Evolutionary conservation across 2,329 filamentous ascomycete species (phyloP).

Genomic region (Penicillium sp.): DNA sequence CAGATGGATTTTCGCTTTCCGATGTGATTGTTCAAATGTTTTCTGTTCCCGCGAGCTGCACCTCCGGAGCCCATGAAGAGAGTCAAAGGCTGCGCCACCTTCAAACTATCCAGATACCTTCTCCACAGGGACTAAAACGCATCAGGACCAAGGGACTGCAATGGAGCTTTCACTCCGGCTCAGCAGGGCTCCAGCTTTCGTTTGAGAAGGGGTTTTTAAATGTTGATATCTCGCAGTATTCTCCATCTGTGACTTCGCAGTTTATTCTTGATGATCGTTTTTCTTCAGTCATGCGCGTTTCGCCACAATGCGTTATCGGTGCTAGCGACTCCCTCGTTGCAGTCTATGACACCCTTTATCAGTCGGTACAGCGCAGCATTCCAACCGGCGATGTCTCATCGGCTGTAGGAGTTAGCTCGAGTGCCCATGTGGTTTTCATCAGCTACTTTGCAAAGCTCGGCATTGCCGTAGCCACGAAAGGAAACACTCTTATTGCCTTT

Average conservation of each 20-base stretch:
- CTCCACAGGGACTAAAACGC: constrained; percentile 24
- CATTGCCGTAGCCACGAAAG: constrained; percentile 39
- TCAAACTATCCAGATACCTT: constrained; percentile 33
- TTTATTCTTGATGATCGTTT: constrained; percentile 37
- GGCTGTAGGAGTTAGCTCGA: constrained; percentile 16
- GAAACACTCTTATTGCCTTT: constrained; percentile 41
- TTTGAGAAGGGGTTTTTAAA: constrained; percentile 38
- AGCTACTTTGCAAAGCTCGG: constrained; percentile 43
- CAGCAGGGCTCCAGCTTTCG: constrained; percentile 37
- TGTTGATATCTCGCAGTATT: constrained; percentile 42
- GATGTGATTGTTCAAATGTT: constrained; percentile 39
- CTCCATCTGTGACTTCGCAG: constrained; percentile 35
- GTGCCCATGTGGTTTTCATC: constrained; percentile 34
- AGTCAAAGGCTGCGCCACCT: constrained; percentile 36
- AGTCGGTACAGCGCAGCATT: constrained; percentile 42
- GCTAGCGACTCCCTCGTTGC: constrained; percentile 40
- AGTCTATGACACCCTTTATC: constrained; percentile 45
- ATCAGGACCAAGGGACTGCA: constrained; percentile 25
- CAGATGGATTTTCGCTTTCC: constrained; percentile 26
- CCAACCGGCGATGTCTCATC: constrained; percentile 29
- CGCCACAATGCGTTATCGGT: constrained; percentile 39
- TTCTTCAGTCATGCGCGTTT: constrained; percentile 41
- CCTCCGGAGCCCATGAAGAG: constrained; percentile 22
- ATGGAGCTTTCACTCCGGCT: constrained; percentile 39
- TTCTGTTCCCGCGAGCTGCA: constrained; percentile 29